Conservation (phyloP, 2,329 filamentous ascomycete genomes). For the Alternaria brassicicola region DNA sequence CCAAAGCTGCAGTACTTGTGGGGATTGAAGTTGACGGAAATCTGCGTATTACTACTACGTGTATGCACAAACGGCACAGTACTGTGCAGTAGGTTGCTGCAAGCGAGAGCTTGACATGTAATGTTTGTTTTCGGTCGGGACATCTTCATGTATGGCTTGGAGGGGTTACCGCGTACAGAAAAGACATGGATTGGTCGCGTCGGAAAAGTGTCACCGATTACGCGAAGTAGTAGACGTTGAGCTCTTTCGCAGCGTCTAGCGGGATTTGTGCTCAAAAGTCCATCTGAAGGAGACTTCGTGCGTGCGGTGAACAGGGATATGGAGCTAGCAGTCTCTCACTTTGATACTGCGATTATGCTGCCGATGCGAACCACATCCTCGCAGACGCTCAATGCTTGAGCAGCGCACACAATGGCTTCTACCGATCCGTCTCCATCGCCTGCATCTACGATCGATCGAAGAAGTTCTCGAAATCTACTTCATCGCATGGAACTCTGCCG, state of each 20-base stretch:
- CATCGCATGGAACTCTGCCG: background rate
- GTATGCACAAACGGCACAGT: background rate
- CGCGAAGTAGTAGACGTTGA: background rate
- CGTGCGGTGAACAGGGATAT: background rate
- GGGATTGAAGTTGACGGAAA: background rate
- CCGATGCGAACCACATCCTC: background rate
- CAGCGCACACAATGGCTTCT: background rate
- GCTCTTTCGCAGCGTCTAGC: background rate
- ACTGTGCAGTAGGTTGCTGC: background rate
- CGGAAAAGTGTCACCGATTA: background rate
- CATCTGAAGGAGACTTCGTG: background rate
- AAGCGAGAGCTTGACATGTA: background rate
- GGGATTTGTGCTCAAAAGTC: background rate
- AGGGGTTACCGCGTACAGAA: background rate
- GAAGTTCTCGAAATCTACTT: background rate
- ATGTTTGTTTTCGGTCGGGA: background rate
- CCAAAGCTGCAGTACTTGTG: background rate
- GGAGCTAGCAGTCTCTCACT: background rate
- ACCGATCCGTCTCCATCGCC: too few relatives aligned
- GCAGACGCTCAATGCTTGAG: too few relatives aligned
- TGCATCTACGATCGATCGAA: background rate
- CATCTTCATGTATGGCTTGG: background rate
- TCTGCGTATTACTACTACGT: background rate
- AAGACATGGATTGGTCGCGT: background rate
- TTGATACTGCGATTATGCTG: background rate